Evolutionary conservation across 1,284 basidiomycete species (phyloP).

Genomic region (Boletus calvinii): DNA sequence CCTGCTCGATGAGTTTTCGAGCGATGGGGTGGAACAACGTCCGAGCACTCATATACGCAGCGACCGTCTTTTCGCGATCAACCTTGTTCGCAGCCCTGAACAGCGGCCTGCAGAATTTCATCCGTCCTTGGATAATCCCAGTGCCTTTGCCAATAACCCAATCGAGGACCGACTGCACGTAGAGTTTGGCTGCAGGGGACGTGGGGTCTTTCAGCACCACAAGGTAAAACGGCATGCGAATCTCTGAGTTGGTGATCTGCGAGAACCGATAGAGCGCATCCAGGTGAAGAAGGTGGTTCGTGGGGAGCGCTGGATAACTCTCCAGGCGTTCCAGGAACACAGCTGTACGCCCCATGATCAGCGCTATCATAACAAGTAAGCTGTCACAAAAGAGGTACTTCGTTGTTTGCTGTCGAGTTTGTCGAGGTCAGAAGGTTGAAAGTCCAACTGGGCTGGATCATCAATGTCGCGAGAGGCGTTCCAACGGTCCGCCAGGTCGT

Average conservation of each 20-base stretch:
- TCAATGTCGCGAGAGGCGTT: conserved; percentile 55
- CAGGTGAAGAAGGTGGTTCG: conserved; percentile 53
- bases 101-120: conserved; percentile 81
- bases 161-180: conserved; percentile 53
- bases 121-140: conserved; percentile 67
- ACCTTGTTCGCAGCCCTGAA: conserved; percentile 60
- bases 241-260: conserved; percentile 61
- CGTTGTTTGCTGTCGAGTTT: conserved; percentile 68
- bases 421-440: conserved; percentile 55
- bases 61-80: conserved; percentile 61
- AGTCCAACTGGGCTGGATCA: conserved; percentile 48
- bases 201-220: conserved; percentile 55
- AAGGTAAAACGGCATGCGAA: conserved; percentile 70
- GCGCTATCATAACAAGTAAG: not conserved
- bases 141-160: conserved; percentile 69
- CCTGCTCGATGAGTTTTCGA: conserved; percentile 73
- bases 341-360: conserved; percentile 39
- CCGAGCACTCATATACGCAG: conserved; percentile 55
- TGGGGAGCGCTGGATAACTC: conserved; percentile 53
- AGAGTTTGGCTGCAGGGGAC: conserved; percentile 47
- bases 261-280: conserved; percentile 57
- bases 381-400: conserved; percentile 36
- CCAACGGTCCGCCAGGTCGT: conserved; percentile 79
- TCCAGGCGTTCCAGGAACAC: conserved; percentile 75
- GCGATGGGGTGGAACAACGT: conserved; percentile 77